Base-by-base conservation (phyloP, 2,329 filamentous ascomycete species). In the Aspergillus nomiae region DNA sequence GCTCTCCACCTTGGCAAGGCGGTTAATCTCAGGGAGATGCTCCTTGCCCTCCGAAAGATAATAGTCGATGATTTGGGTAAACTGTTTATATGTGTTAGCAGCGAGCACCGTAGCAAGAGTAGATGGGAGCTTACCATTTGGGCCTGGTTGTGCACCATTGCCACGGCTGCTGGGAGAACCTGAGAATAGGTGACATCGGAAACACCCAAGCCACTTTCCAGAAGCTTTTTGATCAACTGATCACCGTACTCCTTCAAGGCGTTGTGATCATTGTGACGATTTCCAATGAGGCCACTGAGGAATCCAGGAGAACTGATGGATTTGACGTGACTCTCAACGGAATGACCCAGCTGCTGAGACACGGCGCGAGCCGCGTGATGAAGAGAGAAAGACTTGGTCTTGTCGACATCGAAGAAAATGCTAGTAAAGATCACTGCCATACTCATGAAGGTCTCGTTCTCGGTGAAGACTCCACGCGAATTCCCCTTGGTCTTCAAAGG, bases 31-130 rank as follows among this genome's bases (percentile, higher is more conserved):
- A 0, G 85, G 80, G 0, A 90, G 76, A 70, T 92, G 81, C 14
- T 79, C 68, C 60, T 81, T 77, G 68, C 87, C 85, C 36, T 85
- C 79, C 0, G 86, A 85, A 6, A 93, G 83, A 72, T 90, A 93
- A 78, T 86, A 92, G 73, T 93, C 90, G 21, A 92, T 81, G 2
- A 90, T 83, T 78, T 91, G 89, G 1, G 89, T 87, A 72, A 93
- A 92, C 83, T 88, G 56, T 41, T 32, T 3, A 8, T 28, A 41
- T 6, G 21, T 55, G 28, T 65, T n/a, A 65, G 58, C 45, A 46
- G 11, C 30, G 19, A 19, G 16, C 34, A 7, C 26, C 36, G 19
- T 64, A 45, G 6, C 53, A 24, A 32, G 78, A 51, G 76, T 69
- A 28, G 21, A 45, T 56, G 12, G 12, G 43, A 24, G 80, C 83